Base-by-base conservation (phyloP, 2,329 filamentous ascomycete genomes). In the Aspergillus neoniger region DNA sequence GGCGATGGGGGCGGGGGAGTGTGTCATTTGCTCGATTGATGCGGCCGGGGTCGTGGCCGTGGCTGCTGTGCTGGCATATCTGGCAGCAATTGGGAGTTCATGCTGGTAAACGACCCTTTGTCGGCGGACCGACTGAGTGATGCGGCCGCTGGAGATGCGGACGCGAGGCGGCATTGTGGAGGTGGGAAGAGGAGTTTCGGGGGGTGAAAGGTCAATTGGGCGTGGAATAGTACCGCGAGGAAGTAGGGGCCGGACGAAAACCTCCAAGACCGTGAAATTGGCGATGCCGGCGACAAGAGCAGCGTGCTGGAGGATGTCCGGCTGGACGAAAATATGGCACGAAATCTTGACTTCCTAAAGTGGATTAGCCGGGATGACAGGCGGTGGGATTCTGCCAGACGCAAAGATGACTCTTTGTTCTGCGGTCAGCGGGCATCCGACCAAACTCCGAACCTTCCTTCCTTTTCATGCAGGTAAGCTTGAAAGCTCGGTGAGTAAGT, bases 141-240 rank as follows among this genome's bases (percentile, higher is more conserved):
- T 69, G 59, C 69, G 72, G 65, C 67, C 64, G 63, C 70, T 68
- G 41, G 72, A 74, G 53, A 83, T 68, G 44, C 76, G 81, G 71
- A 84, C 65, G 72, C 83, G 80, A 47, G 83, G 83, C 63, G 82
- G 81, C 85, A 86, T 86, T 71, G 71, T 74, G 67, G 53, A 17
- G 17, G 50, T 44, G 10, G 30, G 5, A 30, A 25, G 30, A 23
- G 23, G 55, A 36, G 41, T 55, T 58, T 55, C 60, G 58, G 60
- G 60, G 60, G 50, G 53, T 54, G 6, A 52, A 50, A 28, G 44
- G 25, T 21, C 59, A 39, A 44, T 38, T 32, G 12, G 23, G 25
- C 3, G 10, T 30, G 21, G 15, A 9, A 9, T 17, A 38, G 12
- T 19, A 48, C 47, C 17, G 10, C 23, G 25, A n/a, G 23, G 21